Conservation (phyloP, 179 eudicot genomes). For the Corrigiola litoralis region DNA sequence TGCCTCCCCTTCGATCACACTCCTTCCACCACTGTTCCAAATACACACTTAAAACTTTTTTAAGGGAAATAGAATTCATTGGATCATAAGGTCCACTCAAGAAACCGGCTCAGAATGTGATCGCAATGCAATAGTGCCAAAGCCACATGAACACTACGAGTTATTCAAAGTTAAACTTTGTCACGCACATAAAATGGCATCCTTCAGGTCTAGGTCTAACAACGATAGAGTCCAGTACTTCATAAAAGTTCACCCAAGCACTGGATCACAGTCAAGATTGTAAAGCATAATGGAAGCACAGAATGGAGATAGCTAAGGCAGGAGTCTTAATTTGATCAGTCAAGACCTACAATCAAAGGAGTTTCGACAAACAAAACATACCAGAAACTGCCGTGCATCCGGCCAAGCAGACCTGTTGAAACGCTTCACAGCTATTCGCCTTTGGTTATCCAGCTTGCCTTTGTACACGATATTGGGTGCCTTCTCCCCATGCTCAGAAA, state of each 20-base stretch:
- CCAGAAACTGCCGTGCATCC: constrained; percentile 83
- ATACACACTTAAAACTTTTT: no score
- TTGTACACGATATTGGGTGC: constrained; percentile 89
- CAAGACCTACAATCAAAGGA: not conserved
- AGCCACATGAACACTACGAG: no score
- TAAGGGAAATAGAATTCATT: no score
- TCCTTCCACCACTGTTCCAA: no score
- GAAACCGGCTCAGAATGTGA: no score
- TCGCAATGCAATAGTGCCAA: no score
- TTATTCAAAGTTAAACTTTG: no score
- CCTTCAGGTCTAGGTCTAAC: not conserved
- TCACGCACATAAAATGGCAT: no score
- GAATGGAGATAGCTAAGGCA: not conserved
- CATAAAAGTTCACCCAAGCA: not conserved
- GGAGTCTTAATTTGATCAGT: not conserved
- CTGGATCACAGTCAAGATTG: not conserved
- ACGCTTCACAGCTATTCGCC: constrained; percentile 77
- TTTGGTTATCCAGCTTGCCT: constrained; percentile 85
- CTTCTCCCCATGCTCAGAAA: constrained; percentile 96
- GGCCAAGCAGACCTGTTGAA: constrained; percentile 96
- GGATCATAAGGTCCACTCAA: no score
- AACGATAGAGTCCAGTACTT: not conserved
- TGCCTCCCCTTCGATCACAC: no score
- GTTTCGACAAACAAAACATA: constrained; percentile 16
- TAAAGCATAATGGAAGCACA: not conserved